Base-by-base conservation (phyloP, 2,329 filamentous ascomycete species). In the Pseudocercospora macadamiae region DNA sequence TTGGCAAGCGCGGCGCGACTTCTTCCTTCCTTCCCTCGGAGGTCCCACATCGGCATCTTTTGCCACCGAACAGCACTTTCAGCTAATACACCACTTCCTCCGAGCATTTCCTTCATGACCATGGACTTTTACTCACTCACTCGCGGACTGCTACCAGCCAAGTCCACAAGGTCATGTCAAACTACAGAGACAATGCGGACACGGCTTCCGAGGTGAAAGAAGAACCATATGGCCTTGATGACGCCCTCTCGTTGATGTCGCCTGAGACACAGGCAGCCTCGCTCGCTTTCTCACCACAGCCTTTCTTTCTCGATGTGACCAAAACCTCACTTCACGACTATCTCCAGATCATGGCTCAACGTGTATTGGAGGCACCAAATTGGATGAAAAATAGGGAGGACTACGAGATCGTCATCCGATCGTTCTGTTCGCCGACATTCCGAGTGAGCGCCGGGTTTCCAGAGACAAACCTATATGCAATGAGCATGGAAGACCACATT, bases 171-270 rank as follows among this genome's bases (percentile, higher is more conserved):
- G n/a, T n/a, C n/a, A n/a, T n/a, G n/a, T n/a, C n/a, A n/a, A n/a
- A n/a, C n/a, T n/a, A n/a, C n/a, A n/a, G n/a, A n/a, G n/a, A n/a
- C n/a, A n/a, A n/a, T n/a, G n/a, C n/a, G n/a, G n/a, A n/a, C n/a
- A n/a, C n/a, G n/a, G n/a, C n/a, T n/a, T n/a, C n/a, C n/a, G n/a
- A 4, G 74, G 68, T 21, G 4, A 10, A 39, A 39, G 21, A 19
- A 10, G 36, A 19, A 7, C 18, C 36, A 9, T 39, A 9, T 9
- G 36, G 42, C 21, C 42, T 45, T 6, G 21, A 26, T 45, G 9
- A 45, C n/a, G 14, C 19, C 21, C 9, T 14, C 18, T 9, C n/a
- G 21, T 25, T 45, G 21, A 45, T 45, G 21, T 45, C 42, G 2
- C 19, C 19, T 4, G 42, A 45, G 42, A 25, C 21, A 45, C 6